Evolutionary conservation across 192 early-diverging fungal genomes (phyloP), one percentile per base, ranked within the genome.

Genomic region (Backusella macrospora): DNA sequence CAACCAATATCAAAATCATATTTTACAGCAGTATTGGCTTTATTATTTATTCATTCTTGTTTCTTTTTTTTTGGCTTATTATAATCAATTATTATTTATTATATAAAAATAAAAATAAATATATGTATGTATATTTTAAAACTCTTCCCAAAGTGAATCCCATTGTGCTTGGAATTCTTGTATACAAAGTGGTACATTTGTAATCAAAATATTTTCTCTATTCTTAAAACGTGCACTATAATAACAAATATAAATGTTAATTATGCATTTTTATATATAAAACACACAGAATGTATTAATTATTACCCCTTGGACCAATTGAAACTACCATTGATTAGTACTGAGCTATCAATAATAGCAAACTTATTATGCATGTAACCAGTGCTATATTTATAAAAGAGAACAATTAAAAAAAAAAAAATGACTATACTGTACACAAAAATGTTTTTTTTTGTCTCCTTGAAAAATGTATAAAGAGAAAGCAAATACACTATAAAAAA

Each of bases 351-450:
- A 43, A 90, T 81, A 23, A 90, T 73, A 2, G 88, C 90, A 80
- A 93, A 93, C 75, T 93, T 93, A 68, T 90, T 85, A 69, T 93
- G 91, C 91, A 93, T 93, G 38, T 78, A 83, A 0, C 79, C 81
- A n/a, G n/a, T n/a, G n/a, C n/a, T n/a, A n/a, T n/a, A n/a, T n/a
- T n/a, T n/a, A n/a, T n/a, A n/a, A n/a, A n/a, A n/a, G n/a, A n/a
- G n/a, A n/a, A n/a, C n/a, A n/a, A n/a, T n/a, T n/a, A n/a, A 34
- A 34, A 34, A 34, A 34, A 34, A 34, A 2, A 34, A 34, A 34
- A 15, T 68, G 65, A 23, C 82, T 85, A 68, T 59, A 52, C 14
- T 62, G 34, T 29, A 59, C 45, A 16, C 12, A 23, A 55, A 37
- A 66, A 12, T n/a, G n/a, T n/a, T n/a, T n/a, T n/a, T n/a, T n/a